These are phyloP conservation scores for Venturia carpophila DNA, from an alignment of 2,329 filamentous ascomycete species.

Conservation along the genomic window DNA sequence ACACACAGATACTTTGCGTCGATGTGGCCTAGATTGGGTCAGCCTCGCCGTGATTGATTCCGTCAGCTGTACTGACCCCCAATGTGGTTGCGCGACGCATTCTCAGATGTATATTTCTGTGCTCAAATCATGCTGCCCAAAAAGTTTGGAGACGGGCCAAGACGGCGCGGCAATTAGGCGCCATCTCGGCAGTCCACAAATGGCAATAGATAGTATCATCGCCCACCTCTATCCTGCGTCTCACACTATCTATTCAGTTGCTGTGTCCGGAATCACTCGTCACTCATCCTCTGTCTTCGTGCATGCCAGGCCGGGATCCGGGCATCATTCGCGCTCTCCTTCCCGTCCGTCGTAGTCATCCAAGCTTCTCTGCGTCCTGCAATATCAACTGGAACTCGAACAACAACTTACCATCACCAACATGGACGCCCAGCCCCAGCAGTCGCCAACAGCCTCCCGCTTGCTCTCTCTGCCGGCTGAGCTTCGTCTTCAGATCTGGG, in stretches of 20 bases:
- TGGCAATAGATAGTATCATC: no score
- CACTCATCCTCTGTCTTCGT: no score
- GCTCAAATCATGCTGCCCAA: background rate
- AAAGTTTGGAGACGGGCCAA: background rate
- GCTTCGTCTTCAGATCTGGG: conserved; percentile 17
- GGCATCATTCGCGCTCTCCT: no score
- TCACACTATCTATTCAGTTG: background rate
- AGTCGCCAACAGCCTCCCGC: background rate
- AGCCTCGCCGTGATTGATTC: background rate
- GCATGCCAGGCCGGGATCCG: no score
- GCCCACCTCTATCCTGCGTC: background rate
- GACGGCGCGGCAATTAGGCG: background rate
- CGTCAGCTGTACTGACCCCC: background rate
- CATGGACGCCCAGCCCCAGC: background rate
- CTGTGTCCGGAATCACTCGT: no score
- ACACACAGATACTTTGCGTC: conserved; percentile 27
- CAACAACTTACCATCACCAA: background rate
- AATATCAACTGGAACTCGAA: no score
- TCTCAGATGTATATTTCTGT: conserved; percentile 26
- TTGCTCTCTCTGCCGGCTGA: conserved; percentile 16
- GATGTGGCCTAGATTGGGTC: conserved; percentile 14
- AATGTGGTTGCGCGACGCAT: conserved; percentile 12
- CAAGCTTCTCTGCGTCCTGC: no score
- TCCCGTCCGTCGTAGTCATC: no score
- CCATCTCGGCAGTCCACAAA: no score